These are phyloP conservation scores for Boletus rubescentipes DNA, from an alignment of 768 basidiomycete genomes.

Conservation along the genomic window DNA sequence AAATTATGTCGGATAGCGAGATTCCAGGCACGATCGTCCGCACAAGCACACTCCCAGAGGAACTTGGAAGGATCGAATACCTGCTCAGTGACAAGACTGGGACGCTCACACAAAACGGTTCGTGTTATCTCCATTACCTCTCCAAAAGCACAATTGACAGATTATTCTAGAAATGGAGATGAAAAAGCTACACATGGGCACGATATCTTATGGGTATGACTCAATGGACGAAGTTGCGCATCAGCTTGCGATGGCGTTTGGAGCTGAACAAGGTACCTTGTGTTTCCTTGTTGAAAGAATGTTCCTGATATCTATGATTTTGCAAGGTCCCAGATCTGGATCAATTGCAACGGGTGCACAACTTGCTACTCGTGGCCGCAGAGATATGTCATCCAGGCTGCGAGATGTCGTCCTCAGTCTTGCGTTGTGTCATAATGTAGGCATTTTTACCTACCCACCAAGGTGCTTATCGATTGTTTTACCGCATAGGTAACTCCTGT, in stretches of 20 bases:
- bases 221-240: conserved; percentile 99
- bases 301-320: conserved; percentile 6
- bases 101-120: conserved; percentile 95
- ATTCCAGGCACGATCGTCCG: conserved; percentile 96
- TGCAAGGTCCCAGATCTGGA: conserved; percentile 47
- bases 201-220: conserved; percentile 93
- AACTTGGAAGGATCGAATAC: conserved; percentile 93
- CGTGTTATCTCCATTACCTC: conserved; percentile 15
- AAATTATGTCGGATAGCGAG: conserved; percentile 90
- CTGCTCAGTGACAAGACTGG: conserved; percentile 97
- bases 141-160: neutral
- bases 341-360: conserved; percentile 74
- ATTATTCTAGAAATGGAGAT: conserved; percentile 88
- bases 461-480: neutral
- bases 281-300: neutral
- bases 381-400: conserved; percentile 94
- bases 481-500: conserved; percentile 90
- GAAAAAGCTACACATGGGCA: conserved; percentile 98
- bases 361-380: conserved; percentile 79
- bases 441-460: conserved; percentile 20
- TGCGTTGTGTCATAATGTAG: conserved; percentile 93
- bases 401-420: conserved; percentile 91
- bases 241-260: conserved; percentile 86
- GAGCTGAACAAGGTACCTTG: conserved; percentile 55
- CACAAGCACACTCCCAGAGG: conserved; percentile 96